Percentiles rank a stretch among this genome's conserved stretches.
These are phyloP conservation scores for Aureobasidium namibiae DNA, from an alignment of 2,329 filamentous ascomycete genomes.

Conservation along the genomic window DNA sequence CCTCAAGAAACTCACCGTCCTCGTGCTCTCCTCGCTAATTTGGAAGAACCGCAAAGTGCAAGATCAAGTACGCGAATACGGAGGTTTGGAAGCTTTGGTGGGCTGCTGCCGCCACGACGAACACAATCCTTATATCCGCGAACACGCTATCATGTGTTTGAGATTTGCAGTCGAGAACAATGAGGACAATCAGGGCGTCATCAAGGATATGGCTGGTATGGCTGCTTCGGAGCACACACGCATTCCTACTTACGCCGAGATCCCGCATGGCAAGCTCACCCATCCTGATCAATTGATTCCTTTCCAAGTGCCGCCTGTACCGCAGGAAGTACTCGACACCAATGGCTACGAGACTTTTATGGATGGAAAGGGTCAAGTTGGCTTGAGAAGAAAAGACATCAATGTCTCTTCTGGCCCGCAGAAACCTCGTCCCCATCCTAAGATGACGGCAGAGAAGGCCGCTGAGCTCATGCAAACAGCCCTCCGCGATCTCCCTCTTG, in stretches of 20 bases:
- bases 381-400: slow-evolving; percentile 34
- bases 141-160: slow-evolving; percentile 81
- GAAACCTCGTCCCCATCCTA: slow-evolving; percentile 19
- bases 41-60: slow-evolving; percentile 83
- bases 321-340: slow-evolving; percentile 40
- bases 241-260: slow-evolving; percentile 7
- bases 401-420: background rate
- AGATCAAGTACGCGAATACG: slow-evolving; percentile 74
- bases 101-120: slow-evolving; percentile 89
- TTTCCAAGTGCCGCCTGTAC: slow-evolving; percentile 23
- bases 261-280: slow-evolving; percentile 12
- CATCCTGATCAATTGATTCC: slow-evolving; percentile 8
- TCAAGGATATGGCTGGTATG: slow-evolving; percentile 48
- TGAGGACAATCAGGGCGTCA: slow-evolving; percentile 62
- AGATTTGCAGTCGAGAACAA: slow-evolving; percentile 64
- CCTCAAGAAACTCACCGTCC: slow-evolving; percentile 85
- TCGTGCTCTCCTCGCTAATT: slow-evolving; percentile 80
- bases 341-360: slow-evolving; percentile 44
- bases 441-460: slow-evolving; percentile 32
- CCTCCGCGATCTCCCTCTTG: slow-evolving; percentile 35
- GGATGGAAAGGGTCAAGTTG: slow-evolving; percentile 41
- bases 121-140: slow-evolving; percentile 88
- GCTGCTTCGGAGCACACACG: slow-evolving; percentile 2
- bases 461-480: slow-evolving; percentile 41
- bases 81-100: slow-evolving; percentile 78